Base-by-base conservation (phyloP, 352 stramenopile species). In the Phytophthora hybrid region DNA sequence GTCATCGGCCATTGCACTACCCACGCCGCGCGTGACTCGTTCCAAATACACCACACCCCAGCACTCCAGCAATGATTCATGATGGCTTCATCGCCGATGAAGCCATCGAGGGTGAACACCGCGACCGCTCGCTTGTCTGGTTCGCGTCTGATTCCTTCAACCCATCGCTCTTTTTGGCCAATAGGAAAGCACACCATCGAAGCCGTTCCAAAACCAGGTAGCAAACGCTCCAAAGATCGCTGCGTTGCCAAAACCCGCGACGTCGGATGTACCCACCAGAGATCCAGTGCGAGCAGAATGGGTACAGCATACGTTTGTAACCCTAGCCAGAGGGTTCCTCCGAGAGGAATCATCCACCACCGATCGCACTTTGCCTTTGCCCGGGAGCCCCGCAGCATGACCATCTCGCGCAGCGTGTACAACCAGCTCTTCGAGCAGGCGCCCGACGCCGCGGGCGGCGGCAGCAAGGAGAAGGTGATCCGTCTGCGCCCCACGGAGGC, bases 401-500 rank as follows among this genome's bases (percentile, higher is more conserved):
- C 88, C 21, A 95, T 95, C 77, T 95, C 88, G 29, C 83, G 85
- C 63, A 92, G 73, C 16, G 88, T 95, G 63, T 93, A 93, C 76
- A 93, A 95, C 66, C 86, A 95, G 78, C 77, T 95, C 67, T 95
- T 95, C 44, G 84, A 93, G 73, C 81, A 90, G 71, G 77, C 81
- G 47, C 68, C 77, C 14, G 54, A 77, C 44, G 62, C 74, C 56
- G 31, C 73, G 8, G 61, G 60, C 16, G 66, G 58, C 14, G 74
- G 78, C 34, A 39, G 53, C 23, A 82, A 90, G 69, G 83, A 89
- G 64, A 81, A 90, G 60, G 81, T 95, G 61, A 95, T 95, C 67
- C 86, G 88, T 14, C 76, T 95, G 59, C 86, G 84, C 11, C 88
- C 88, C 13, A 95, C 86, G 0, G 88, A 94, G 70, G 88, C 88